Base-by-base conservation (phyloP, 345 rosid genomes). In the Cardamine resedifolia region DNA sequence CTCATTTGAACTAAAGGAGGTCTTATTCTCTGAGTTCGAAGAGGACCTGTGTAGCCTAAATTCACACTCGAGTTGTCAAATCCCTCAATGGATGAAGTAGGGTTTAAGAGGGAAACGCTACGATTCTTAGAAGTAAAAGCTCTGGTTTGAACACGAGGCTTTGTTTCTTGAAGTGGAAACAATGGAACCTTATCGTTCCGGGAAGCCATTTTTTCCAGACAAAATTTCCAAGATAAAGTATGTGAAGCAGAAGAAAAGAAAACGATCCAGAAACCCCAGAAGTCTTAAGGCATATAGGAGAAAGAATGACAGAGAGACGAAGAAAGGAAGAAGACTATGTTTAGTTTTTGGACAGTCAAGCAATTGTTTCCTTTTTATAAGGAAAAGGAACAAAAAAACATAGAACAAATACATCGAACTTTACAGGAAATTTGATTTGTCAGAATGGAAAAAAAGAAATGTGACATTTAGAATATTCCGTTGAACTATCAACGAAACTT, bases 11-110 rank as follows among this genome's bases (percentile, higher is more conserved):
- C 28, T 23, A 77, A 64, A 21, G 85, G 79, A 34, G 78, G 78
- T 71, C 77, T 82, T 77, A 10, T 5, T 57, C 85, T 88, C 74
- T 76, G 89, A 55, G 83, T 85, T 21, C 90, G 86, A 49, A 94
- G 73, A 50, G 96, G 98, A 68, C 98, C 97, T 34, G 96, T 89
- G 75, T 74, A 85, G 45, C 96, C 89, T 12, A 80, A 88, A 66
- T 76, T 68, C 57, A 76, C 73, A 77, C 66, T 63, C 28, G 72
- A 79, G 72, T 5, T 73, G 56, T 74, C 90, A 78, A 67, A 75
- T 26, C 89, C 77, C 21, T 88, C 94, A 45, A 45, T 19, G 69
- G 83, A 68, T 48, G 65, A 68, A 77, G 61, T 47, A 10, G 91
- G 85, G 78, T 82, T 83, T 65, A 88, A 76, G 47, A 86, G 66